Conservation (phyloP, 345 rosid genomes). For the Sonneratia caseolaris region DNA sequence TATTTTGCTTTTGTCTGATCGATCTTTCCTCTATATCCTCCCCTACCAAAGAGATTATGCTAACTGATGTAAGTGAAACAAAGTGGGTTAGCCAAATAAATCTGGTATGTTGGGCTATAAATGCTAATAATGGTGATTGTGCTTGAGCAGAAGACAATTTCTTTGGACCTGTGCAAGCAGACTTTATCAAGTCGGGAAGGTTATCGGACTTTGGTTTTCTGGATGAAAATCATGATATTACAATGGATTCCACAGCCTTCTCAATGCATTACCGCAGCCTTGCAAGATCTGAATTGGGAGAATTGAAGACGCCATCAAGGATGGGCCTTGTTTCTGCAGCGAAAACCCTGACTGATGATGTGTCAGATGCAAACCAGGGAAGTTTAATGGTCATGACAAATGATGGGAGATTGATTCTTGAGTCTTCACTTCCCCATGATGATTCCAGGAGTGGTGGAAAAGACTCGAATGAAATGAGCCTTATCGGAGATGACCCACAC, state of each 20-base stretch:
- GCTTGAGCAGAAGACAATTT: constrained; percentile 33
- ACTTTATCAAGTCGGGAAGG: constrained; percentile 64
- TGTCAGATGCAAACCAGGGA: constrained; percentile 36
- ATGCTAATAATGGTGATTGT: background rate
- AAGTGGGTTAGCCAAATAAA: background rate
- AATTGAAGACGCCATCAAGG: constrained; percentile 37
- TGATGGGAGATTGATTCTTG: constrained; percentile 33
- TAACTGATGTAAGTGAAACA: background rate
- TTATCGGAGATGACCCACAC: constrained; percentile 49
- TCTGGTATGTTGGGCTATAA: background rate
- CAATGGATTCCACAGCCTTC: constrained; percentile 92
- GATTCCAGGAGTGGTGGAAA: constrained; percentile 42
- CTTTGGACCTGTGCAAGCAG: constrained; percentile 83
- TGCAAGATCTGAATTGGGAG: constrained; percentile 53
- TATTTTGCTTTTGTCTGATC: background rate
- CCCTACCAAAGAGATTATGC: background rate
- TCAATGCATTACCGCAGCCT: constrained; percentile 88
- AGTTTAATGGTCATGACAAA: constrained; percentile 52
- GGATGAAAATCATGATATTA: constrained; percentile 63
- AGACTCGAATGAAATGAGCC: constrained; percentile 85
- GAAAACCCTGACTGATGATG: constrained; percentile 37
- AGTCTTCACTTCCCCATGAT: constrained; percentile 20
- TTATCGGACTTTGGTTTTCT: constrained; percentile 58
- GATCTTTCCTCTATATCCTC: background rate
- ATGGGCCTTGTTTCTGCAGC: constrained; percentile 31